Evolutionary conservation across 139 green algal genomes (phyloP).

Genomic region (Micromonas commoda): DNA sequence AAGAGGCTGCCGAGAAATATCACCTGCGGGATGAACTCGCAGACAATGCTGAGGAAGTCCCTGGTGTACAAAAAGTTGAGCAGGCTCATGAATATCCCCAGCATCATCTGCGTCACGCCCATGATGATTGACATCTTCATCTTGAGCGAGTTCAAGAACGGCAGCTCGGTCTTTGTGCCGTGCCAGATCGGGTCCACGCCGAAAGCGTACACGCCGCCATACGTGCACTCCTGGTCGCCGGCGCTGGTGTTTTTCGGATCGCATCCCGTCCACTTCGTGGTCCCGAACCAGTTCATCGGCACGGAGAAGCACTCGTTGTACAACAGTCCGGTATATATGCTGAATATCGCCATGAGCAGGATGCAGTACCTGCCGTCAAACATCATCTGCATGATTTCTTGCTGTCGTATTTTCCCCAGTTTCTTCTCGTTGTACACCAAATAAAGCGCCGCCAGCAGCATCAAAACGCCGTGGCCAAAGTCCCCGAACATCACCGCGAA

Average conservation of each 20-base stretch:
- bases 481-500: slow-evolving; percentile 99
- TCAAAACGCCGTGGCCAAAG: slow-evolving; percentile 84
- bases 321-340: slow-evolving; percentile 86
- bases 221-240: neutral
- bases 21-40: slow-evolving; percentile 86
- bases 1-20: slow-evolving; percentile 96
- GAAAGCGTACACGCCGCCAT: slow-evolving; percentile 61
- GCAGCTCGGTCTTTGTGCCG: slow-evolving; percentile 89
- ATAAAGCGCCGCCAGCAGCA: slow-evolving; percentile 67
- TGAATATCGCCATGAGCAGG: slow-evolving; percentile 93
- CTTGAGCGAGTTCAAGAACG: slow-evolving; percentile 93
- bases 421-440: slow-evolving; percentile 78
- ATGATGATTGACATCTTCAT: slow-evolving; percentile 99
- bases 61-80: slow-evolving; percentile 86
- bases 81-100: slow-evolving; percentile 84
- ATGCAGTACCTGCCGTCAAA: slow-evolving; percentile 85
- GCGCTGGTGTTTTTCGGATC: slow-evolving; percentile 6
- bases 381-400: slow-evolving; percentile 20
- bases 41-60: slow-evolving; percentile 76
- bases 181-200: slow-evolving; percentile 96
- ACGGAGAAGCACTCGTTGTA: slow-evolving; percentile 99
- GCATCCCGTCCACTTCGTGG: slow-evolving; percentile 30
- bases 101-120: slow-evolving; percentile 85
- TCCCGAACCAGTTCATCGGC: slow-evolving; percentile 76
- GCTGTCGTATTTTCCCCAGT: slow-evolving; percentile 32